phyloP scores from a whole-genome alignment of 139 green algal genomes.

The Monoraphidium neglectum region DNA sequence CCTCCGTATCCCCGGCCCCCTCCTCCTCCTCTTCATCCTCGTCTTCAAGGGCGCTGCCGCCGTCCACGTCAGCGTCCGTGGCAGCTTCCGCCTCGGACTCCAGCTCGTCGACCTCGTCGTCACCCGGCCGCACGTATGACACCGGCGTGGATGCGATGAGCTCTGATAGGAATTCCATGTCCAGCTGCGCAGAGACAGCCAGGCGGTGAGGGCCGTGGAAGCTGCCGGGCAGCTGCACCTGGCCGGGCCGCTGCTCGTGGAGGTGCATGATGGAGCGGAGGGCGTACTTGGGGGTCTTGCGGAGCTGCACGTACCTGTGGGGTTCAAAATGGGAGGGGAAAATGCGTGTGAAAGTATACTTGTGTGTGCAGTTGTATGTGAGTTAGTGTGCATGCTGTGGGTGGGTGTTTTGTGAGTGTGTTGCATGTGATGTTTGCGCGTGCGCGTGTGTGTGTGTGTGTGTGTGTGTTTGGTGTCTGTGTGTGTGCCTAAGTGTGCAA shows the following conservation, averaged over 20 bases:
- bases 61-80: no score
- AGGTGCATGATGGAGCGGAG: slow-evolving; percentile 37
- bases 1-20: no score
- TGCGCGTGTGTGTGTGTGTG: no score
- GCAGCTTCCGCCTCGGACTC: no score
- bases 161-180: slow-evolving; percentile 12
- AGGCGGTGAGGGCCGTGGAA: neutral
- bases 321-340: neutral
- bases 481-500: no score
- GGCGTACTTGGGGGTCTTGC: slow-evolving; percentile 22
- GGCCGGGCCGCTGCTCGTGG: neutral
- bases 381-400: no score
- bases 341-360: slow-evolving; percentile 6
- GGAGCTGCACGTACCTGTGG: slow-evolving; percentile 39
- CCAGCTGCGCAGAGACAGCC: neutral
- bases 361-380: no score
- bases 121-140: neutral
- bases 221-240: neutral
- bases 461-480: no score
- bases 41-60: neutral
- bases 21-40: slow-evolving; percentile 1
- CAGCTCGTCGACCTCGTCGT: neutral
- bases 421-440: no score
- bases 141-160: neutral
- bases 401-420: no score